phyloP scores from a whole-genome alignment of 176 grass and related monocot genomes.

The Oryza glumipatula region DNA sequence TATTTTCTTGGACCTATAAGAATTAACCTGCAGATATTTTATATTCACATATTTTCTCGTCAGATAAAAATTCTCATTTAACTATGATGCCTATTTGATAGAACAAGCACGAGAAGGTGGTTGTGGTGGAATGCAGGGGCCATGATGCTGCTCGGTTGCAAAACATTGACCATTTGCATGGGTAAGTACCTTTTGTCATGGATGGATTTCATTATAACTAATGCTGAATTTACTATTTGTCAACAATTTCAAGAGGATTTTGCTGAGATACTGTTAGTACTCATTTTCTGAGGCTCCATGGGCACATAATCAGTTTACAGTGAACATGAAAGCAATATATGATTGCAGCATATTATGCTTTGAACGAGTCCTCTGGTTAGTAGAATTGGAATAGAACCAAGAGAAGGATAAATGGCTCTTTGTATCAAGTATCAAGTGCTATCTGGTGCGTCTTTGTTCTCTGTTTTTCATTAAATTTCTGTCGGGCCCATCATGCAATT shows the following conservation, averaged over 20 bases:
- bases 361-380: background rate
- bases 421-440: background rate
- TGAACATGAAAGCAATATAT: background rate
- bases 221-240: conserved; percentile 15
- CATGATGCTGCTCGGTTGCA: conserved; percentile 95
- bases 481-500: background rate
- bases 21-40: background rate
- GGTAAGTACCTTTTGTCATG: conserved; percentile 43
- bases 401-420: background rate
- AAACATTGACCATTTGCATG: conserved; percentile 84
- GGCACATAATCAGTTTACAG: background rate
- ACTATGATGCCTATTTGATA: conserved; percentile 42
- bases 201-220: conserved; percentile 25
- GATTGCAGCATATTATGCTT: conserved; percentile 7
- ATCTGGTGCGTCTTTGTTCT: background rate
- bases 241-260: background rate
- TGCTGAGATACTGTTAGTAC: background rate
- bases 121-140: conserved; percentile 92
- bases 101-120: conserved; percentile 73
- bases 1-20: conserved; percentile 11
- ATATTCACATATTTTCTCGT: background rate
- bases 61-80: conserved; percentile 10
- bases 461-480: background rate
- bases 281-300: background rate
- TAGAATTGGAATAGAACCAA: background rate